Conservation (phyloP, 345 rosid species). For the Conringia planisiliqua region DNA sequence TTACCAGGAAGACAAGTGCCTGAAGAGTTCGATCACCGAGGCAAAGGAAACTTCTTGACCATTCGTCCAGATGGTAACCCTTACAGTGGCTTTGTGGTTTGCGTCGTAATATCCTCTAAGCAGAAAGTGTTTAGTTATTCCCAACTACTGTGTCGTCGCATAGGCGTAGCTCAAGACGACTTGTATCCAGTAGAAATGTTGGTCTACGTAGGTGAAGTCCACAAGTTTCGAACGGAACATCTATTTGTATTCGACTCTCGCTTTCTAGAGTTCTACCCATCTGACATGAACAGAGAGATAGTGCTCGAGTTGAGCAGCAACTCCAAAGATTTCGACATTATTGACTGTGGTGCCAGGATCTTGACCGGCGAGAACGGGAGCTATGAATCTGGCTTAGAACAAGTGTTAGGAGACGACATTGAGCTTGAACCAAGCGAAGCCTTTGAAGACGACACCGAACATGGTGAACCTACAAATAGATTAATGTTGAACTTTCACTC, state of each 20-base stretch:
- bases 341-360: conserved; percentile 6
- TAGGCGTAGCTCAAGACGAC: background rate
- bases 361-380: background rate
- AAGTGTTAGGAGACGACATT: background rate
- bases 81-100: background rate
- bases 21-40: background rate
- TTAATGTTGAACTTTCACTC: too few species aligned
- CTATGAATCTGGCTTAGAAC: background rate
- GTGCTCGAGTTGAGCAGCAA: conserved; percentile 1
- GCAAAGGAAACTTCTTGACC: background rate
- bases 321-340: background rate
- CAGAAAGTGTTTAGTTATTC: background rate
- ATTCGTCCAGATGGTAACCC: background rate
- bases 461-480: too few species aligned
- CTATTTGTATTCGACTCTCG: background rate
- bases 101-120: background rate
- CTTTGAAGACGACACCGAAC: too few species aligned
- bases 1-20: background rate
- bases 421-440: background rate
- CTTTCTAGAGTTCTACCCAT: background rate
- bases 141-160: background rate
- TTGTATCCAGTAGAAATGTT: background rate
- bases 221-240: background rate
- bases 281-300: background rate
- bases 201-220: background rate